Evolutionary conservation across 345 rosid species (phyloP).

Genomic region (Geranium rotundifolium): DNA sequence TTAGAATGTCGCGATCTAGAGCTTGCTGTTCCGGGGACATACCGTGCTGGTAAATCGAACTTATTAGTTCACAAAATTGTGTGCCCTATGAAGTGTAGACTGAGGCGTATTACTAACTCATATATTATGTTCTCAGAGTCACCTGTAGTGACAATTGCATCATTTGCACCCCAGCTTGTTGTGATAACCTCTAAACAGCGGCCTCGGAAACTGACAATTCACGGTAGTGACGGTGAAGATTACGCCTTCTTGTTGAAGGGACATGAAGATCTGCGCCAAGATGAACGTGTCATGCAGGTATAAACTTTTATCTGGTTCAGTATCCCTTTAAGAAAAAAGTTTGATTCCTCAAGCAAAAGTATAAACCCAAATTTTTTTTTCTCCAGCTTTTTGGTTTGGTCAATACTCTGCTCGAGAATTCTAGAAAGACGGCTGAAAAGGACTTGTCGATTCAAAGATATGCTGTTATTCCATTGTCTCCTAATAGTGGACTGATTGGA

Average conservation of each 20-base stretch:
- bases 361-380: conserved; percentile 1
- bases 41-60: conserved; percentile 55
- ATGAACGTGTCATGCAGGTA: conserved; percentile 99
- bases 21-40: conserved; percentile 99
- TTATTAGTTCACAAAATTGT: background rate
- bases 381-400: conserved; percentile 91
- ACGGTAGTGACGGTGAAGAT: conserved; percentile 89
- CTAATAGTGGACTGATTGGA: conserved; percentile 88
- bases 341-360: background rate
- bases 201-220: conserved; percentile 91
- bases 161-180: conserved; percentile 86
- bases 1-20: conserved; percentile 73
- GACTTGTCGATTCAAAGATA: conserved; percentile 85
- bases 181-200: conserved; percentile 92
- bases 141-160: conserved; percentile 78
- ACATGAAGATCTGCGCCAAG: conserved; percentile 97
- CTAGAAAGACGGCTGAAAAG: conserved; percentile 81
- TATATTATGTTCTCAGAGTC: conserved; percentile 38
- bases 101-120: background rate
- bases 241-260: conserved; percentile 92
- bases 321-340: background rate
- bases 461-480: conserved; percentile 84
- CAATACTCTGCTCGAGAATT: conserved; percentile 78
- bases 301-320: background rate
- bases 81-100: background rate